A percentile compares a stretch with the other conserved stretches of the same genome.
These are phyloP conservation scores for Crotalaria pallida DNA, from an alignment of 306 rosid species.

Conservation along the genomic window DNA sequence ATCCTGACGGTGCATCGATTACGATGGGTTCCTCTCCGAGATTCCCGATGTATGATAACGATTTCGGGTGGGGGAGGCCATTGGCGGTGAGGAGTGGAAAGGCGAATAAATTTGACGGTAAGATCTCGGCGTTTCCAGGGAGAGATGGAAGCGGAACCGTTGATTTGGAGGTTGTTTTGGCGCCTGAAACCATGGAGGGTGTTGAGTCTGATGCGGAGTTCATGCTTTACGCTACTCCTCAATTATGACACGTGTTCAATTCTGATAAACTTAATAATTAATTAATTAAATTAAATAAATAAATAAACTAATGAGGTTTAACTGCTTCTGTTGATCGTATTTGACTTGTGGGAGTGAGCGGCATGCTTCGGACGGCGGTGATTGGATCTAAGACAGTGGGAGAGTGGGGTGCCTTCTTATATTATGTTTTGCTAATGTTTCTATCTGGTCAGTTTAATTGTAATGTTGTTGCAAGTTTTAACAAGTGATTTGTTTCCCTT, in stretches of 20 bases:
- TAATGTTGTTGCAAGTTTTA: background rate
- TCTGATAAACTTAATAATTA: background rate
- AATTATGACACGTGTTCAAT: conserved; percentile 15
- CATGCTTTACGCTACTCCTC: conserved; percentile 57
- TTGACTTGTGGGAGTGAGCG: background rate
- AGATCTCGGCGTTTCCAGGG: conserved; percentile 83
- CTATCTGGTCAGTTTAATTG: background rate
- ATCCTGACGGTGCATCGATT: conserved; percentile 69
- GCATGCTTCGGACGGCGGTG: background rate
- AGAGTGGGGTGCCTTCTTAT: conserved; percentile 7
- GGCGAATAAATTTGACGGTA: conserved; percentile 84
- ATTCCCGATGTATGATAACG: conserved; percentile 89
- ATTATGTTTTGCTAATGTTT: background rate
- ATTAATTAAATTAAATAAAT: too few relatives aligned
- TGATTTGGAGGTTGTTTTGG: conserved; percentile 77
- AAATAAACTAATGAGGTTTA: too few relatives aligned
- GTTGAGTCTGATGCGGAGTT: conserved; percentile 70
- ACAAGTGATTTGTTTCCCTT: background rate
- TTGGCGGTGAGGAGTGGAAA: conserved; percentile 76
- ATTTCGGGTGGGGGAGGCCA: conserved; percentile 92
- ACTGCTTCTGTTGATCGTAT: background rate
- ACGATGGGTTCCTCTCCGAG: conserved; percentile 95
- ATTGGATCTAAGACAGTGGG: background rate
- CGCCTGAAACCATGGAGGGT: conserved; percentile 66
- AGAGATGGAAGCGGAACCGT: conserved; percentile 71